Percentiles rank a stretch among this genome's conserved stretches.
phyloP scores from a whole-genome alignment of 257 asterid genomes.

The Solanum pennellii region DNA sequence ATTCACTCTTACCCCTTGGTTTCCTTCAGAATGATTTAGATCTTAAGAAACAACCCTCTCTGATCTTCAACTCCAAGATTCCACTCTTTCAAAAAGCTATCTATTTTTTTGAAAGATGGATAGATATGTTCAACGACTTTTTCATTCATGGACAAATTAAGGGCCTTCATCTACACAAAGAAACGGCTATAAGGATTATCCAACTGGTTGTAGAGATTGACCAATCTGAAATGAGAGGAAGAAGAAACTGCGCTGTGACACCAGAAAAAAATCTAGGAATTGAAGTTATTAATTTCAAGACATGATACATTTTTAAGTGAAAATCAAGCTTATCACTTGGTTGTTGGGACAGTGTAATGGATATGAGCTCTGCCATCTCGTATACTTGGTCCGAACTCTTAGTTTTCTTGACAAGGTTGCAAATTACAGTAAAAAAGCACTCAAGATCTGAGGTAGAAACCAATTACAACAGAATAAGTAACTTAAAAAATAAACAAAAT shows the following conservation, averaged over 20 bases:
- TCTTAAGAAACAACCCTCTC: slow-evolving; percentile 59
- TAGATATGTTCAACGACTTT: slow-evolving; percentile 61
- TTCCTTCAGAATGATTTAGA: slow-evolving; percentile 57
- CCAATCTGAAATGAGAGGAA: slow-evolving; percentile 33
- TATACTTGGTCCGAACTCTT: slow-evolving; percentile 62
- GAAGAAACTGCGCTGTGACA: slow-evolving; percentile 1
- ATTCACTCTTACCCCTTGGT: slow-evolving; percentile 44
- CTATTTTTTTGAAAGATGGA: slow-evolving; percentile 66
- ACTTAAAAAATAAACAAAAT: background rate
- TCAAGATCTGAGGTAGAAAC: slow-evolving; percentile 52
- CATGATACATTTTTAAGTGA: slow-evolving; percentile 60
- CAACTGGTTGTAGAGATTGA: slow-evolving; percentile 80
- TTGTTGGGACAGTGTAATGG: slow-evolving; percentile 54
- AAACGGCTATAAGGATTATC: slow-evolving; percentile 80
- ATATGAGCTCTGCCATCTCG: slow-evolving; percentile 66
- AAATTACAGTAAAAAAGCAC: slow-evolving; percentile 68
- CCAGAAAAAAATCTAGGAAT: background rate
- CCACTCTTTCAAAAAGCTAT: slow-evolving; percentile 63
- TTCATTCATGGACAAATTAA: slow-evolving; percentile 55
- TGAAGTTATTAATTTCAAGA: background rate
- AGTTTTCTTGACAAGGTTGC: slow-evolving; percentile 72
- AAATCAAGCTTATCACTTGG: slow-evolving; percentile 61
- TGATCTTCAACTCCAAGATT: slow-evolving; percentile 57
- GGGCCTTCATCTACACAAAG: slow-evolving; percentile 74
- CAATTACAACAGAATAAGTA: background rate